Percentiles rank a stretch among this genome's conserved stretches.
Evolutionary conservation across 129 eudicot genomes (phyloP).

Genomic region (Lonicera japonica): DNA sequence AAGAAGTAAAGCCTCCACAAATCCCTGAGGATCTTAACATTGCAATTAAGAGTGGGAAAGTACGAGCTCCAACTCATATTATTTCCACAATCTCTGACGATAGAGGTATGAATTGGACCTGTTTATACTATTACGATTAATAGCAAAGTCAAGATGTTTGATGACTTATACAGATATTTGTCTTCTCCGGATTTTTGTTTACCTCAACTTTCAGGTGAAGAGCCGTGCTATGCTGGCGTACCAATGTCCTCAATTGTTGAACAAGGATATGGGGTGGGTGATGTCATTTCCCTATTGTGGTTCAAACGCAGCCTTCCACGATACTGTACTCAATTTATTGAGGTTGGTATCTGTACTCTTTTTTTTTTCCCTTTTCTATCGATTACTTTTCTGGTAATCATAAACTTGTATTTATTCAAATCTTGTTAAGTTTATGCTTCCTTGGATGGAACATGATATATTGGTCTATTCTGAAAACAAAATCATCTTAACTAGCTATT

Average conservation of each 20-base stretch:
- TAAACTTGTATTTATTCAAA: background rate
- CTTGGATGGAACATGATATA: background rate
- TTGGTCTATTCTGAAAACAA: background rate
- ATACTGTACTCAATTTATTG: conserved; percentile 91
- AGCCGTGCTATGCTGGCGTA: conserved; percentile 98
- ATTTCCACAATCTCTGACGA: conserved; percentile 92
- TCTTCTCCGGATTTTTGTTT: background rate
- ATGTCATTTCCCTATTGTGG: conserved; percentile 95
- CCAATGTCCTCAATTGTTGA: conserved; percentile 96
- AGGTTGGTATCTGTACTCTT: conserved; percentile 38
- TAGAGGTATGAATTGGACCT: conserved; percentile 37
- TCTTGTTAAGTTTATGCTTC: background rate
- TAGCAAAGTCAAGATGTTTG: background rate
- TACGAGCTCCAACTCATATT: conserved; percentile 94
- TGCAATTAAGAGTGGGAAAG: conserved; percentile 97
- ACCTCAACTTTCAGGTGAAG: conserved; percentile 64
- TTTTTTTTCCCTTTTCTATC: background rate
- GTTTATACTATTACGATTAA: background rate
- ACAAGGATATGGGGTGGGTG: conserved; percentile 92
- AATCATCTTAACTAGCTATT: background rate
- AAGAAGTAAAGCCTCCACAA: conserved; percentile 89
- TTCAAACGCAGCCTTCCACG: conserved; percentile 98
- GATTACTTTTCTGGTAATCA: background rate
- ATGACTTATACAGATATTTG: conserved; percentile 1
- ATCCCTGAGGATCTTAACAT: conserved; percentile 93